Base-by-base conservation (phyloP, 208 protist species). In the Acanthamoeba quina region DNA sequence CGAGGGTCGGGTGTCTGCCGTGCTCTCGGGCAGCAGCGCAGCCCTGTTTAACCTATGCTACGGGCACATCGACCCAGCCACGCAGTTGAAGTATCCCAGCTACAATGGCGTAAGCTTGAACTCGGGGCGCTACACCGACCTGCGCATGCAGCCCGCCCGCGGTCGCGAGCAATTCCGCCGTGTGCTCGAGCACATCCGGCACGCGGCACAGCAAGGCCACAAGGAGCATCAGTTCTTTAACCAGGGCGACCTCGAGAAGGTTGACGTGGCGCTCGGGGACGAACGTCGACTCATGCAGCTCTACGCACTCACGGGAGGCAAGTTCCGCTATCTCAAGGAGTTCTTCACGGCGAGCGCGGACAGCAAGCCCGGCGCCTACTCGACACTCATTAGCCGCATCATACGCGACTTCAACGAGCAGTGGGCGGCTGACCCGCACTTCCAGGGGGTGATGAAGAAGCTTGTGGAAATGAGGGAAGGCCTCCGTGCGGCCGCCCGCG, bases 401-500 rank as follows among this genome's bases (percentile, higher is more conserved):
- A 56, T 47, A 34, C 74, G 41, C 74, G 74, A 83, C 21, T 83
- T 83, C 19, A 56, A 29, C 74, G 41, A 83, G 74, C 74, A 83
- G 47, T 83, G 74, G 74, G n/a, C 74, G 47, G 10, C 74, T 83
- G 74, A 83, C n/a, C 10, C 10, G 41, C 74, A 83, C 15, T 83
- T 83, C 74, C 13, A 34, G 74, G 74, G 19, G 74, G 74, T 83
- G 74, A 83, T 83, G 74, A 83, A 83, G 41, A 83, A 83, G 74
- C 74, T 83, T 29, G 41, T 83, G 74, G 74, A 83, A 83, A 83
- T 34, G 74, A 83, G n/a, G 74, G 41, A 83, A 24, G 41, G 17
- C 74, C 10, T 83, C 74, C 41, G 74, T 11, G 74, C 74, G 13
- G 74, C 74, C n/a, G 74, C n/a, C 74, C 37, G 41, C 47, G 41